Base-by-base conservation (phyloP, 257 asterid genomes). In the Gentiana straminea region DNA sequence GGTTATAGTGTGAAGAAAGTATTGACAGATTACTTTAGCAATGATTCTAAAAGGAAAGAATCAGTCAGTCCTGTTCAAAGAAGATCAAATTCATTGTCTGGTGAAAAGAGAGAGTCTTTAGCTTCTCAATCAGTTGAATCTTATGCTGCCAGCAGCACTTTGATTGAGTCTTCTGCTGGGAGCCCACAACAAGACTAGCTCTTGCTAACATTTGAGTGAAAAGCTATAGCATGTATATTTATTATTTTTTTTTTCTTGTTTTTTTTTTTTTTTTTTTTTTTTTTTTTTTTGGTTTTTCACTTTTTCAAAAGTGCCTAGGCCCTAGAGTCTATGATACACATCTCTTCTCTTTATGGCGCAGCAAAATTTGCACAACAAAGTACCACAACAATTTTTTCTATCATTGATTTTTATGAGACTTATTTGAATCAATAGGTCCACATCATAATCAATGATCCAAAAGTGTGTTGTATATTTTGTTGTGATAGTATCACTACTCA, bases 1-100 rank as follows among this genome's bases (percentile, higher is more conserved):
- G 88, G 82, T 39, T 72, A 77, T 10, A 84, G 89, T 0, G 86
- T 77, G 73, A 88, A 79, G 72, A 77, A 75, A 70, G 78, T 85
- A 3, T 64, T 84, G 78, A 82, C 94, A 35, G 90, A 88, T 64
- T 82, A 84, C 71, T 57, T 84, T 78, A 80, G 77, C 33, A 49
- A 64, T 0, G 83, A 82, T 49, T 66, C 82, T 10, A 80, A 84
- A 60, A 76, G 71, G 53, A 76, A 75, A 65, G 83, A 69, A 0
- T 4, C 12, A 44, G 60, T 63, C 48, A 62, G 70, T 57, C 58
- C 48, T 63, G 57, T 57, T 38, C 60, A 68, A 3, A 60, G 48
- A 61, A 65, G 75, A 64, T 70, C 82, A 2, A 77, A 72, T 51
- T 72, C 86, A 6, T 68, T 61, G 46, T 74, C 86, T 10, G 70